Evolutionary conservation across 2,329 filamentous ascomycete genomes (phyloP).

Genomic region (Arthrobotrys sinensis): DNA sequence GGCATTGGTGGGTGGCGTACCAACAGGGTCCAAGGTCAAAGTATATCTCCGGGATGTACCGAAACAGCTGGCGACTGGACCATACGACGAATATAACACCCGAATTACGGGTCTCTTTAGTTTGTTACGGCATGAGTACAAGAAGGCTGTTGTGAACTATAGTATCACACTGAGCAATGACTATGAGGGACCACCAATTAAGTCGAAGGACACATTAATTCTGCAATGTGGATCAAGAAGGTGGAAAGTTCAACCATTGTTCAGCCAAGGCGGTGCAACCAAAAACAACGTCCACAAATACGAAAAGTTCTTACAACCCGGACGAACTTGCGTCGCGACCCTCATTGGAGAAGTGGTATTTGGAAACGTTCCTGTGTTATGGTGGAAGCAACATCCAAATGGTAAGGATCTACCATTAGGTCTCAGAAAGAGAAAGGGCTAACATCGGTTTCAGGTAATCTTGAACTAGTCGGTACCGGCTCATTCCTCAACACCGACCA

Average conservation of each 20-base stretch:
- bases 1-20: conserved; percentile 88
- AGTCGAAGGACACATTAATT: conserved; percentile 92
- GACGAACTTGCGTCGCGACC: conserved; percentile 87
- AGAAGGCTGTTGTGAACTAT: conserved; percentile 89
- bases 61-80: conserved; percentile 69
- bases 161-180: conserved; percentile 88
- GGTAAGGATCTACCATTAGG: conserved; percentile 15
- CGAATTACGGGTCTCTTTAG: conserved; percentile 79
- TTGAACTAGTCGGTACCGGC: conserved; percentile 86
- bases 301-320: conserved; percentile 90
- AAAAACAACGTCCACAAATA: conserved; percentile 96
- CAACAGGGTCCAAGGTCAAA: conserved; percentile 84
- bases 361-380: conserved; percentile 87
- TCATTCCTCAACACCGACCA: conserved; percentile 84
- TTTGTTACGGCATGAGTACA: conserved; percentile 93
- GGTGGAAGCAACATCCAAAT: conserved; percentile 58
- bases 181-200: conserved; percentile 78
- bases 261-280: conserved; percentile 89
- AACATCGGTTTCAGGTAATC: conserved; percentile 66
- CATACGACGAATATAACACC: conserved; percentile 70
- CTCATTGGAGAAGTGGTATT: conserved; percentile 93
- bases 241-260: conserved; percentile 89
- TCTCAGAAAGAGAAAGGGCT: not conserved
- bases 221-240: conserved; percentile 91
- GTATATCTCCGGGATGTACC: conserved; percentile 79